Percentiles rank a stretch among this genome's conserved stretches.
These are phyloP conservation scores for Leccinum rimulosum DNA, from an alignment of 768 basidiomycete genomes.

Conservation along the genomic window DNA sequence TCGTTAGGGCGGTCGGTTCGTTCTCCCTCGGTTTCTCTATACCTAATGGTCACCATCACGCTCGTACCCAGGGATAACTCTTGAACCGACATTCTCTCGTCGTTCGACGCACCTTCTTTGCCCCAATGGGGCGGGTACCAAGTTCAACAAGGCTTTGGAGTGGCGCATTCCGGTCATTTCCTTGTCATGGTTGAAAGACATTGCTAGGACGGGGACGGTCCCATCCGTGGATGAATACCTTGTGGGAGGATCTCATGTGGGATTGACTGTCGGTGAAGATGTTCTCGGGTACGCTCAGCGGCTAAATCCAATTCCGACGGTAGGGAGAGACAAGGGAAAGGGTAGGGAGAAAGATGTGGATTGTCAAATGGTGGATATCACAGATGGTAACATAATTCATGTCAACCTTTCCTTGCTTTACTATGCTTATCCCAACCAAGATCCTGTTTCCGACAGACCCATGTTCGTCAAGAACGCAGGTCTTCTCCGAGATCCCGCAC, in stretches of 20 bases:
- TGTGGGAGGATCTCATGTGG: conserved; percentile 33
- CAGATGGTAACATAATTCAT: conserved; percentile 30
- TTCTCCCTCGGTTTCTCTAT: background rate
- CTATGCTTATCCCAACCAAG: conserved; percentile 8
- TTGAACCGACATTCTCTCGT: conserved; percentile 59
- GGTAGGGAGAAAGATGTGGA: conserved; percentile 34
- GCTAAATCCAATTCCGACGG: conserved; percentile 4
- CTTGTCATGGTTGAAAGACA: conserved; percentile 64
- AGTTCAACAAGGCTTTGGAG: conserved; percentile 74
- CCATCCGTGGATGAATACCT: conserved; percentile 36
- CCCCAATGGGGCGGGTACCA: conserved; percentile 63
- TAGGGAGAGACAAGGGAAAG: conserved; percentile 27
- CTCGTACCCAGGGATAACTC: conserved; percentile 44
- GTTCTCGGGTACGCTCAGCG: conserved; percentile 13
- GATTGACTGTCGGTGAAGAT: conserved; percentile 35
- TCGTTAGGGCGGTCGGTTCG: conserved; percentile 22
- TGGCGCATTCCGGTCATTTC: conserved; percentile 78
- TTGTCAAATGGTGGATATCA: conserved; percentile 35
- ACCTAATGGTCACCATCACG: background rate
- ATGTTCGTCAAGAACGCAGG: conserved; percentile 21
- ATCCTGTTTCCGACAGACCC: background rate
- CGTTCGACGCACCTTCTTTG: conserved; percentile 81
- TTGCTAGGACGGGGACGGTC: conserved; percentile 53
- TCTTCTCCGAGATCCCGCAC: conserved; percentile 20
- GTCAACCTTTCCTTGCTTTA: background rate